A percentile compares a stretch with the other conserved stretches of the same genome.
Conservation (phyloP, 2,329 filamentous ascomycete species). For the Cercospora sesami region DNA sequence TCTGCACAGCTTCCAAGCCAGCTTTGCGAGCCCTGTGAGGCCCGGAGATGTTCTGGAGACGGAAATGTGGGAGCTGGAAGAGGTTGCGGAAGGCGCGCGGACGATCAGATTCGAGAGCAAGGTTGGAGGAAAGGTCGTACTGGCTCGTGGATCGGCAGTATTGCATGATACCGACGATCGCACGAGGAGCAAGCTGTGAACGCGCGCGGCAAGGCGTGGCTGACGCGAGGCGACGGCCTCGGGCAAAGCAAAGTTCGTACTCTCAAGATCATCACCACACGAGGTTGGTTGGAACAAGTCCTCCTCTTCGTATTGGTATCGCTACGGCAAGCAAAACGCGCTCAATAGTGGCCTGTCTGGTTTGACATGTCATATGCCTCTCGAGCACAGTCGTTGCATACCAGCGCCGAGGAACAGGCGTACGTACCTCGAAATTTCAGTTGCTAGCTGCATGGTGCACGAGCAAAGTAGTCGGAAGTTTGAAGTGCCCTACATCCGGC, state of each 20-base stretch:
- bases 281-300: no score
- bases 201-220: background rate
- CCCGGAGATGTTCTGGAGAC: constrained; percentile 78
- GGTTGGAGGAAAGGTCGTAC: constrained; percentile 16
- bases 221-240: background rate
- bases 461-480: background rate
- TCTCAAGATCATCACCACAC: background rate
- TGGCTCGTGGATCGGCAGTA: constrained; percentile 11
- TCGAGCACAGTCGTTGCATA: background rate
- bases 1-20: constrained; percentile 80
- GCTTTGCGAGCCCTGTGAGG: constrained; percentile 79
- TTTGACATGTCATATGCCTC: background rate
- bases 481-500: background rate
- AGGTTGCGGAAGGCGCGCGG: constrained; percentile 54
- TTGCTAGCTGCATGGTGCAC: background rate
- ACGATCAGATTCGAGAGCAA: constrained; percentile 8
- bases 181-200: constrained; percentile 1
- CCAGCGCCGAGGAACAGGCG: background rate
- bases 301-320: no score
- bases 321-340: background rate
- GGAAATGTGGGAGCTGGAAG: constrained; percentile 67
- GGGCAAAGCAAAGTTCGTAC: background rate
- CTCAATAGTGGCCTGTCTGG: background rate
- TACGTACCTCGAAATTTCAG: background rate
- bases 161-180: background rate